Conservation (phyloP, 768 basidiomycete species). For the Mycena metata region DNA sequence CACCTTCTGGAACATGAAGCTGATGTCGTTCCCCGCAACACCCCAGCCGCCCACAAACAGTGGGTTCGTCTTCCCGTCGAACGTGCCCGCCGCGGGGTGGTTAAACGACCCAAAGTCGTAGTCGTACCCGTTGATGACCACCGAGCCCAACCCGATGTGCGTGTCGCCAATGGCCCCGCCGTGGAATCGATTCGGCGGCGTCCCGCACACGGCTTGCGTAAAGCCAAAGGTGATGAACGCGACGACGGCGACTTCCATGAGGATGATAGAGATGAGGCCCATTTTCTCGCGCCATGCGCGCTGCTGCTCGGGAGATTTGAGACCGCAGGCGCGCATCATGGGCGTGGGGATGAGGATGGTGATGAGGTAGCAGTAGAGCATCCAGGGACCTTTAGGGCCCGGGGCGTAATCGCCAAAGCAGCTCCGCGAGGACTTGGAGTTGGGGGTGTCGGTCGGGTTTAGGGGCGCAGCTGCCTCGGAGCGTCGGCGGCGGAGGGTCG, state of each 20-base stretch:
- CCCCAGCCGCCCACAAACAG: constrained; percentile 82
- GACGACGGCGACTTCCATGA: constrained; percentile 89
- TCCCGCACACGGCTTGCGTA: constrained; percentile 93
- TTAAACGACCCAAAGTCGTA: constrained; percentile 92
- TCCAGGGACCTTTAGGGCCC: constrained; percentile 94
- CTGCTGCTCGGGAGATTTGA: constrained; percentile 91
- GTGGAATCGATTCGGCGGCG: constrained; percentile 85
- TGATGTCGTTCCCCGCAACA: constrained; percentile 89
- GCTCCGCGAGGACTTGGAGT: constrained; percentile 46
- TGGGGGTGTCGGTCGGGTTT: constrained; percentile 54
- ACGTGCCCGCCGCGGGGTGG: constrained; percentile 79
- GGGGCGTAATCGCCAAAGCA: constrained; percentile 84
- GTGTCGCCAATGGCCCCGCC: constrained; percentile 81
- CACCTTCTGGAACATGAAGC: constrained; percentile 94
- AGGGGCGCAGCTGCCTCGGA: constrained; percentile 57
- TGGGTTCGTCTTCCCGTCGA: constrained; percentile 89
- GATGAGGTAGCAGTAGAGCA: constrained; percentile 90
- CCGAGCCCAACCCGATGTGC: constrained; percentile 79
- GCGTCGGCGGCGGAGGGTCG: constrained; percentile 82
- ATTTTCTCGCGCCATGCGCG: constrained; percentile 99
- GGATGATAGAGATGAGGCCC: constrained; percentile 87
- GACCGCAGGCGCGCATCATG: constrained; percentile 82
- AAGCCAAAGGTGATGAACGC: constrained; percentile 99
- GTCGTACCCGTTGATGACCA: constrained; percentile 94
- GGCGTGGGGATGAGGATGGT: constrained; percentile 89